Evolutionary conservation across 2,329 filamentous ascomycete species (phyloP), one percentile per base, ranked within the genome.

Genomic region (Hypoxylon sp.): DNA sequence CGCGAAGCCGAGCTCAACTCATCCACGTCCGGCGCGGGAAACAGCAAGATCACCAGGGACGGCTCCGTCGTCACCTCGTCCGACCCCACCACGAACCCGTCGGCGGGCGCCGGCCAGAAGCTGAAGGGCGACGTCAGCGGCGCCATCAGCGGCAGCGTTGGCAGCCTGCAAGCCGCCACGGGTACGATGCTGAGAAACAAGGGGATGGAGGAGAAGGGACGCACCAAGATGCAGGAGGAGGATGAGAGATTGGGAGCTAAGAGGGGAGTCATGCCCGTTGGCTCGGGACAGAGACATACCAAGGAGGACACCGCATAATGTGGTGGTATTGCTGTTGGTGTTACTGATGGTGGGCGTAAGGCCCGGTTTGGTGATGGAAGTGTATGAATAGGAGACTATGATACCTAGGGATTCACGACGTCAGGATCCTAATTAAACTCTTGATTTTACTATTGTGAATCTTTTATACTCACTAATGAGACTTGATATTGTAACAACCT

Each of bases 71-170:
- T 63, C 5, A 48, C 42, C 2, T 59, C 61, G 2, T 20, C 54
- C 5, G 62, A 64, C 30, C 57, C 63, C 0, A 55, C 53, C 8
- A 56, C 54, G 19, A 41, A 45, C 26, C 62, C 62, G 5, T 42
- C 56, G 7, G 60, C 59, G n/a, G 45, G 23, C n/a, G 21, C 51
- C 7, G 48, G 44, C 31, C 55, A 64, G 57, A 65, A 64, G 53
- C 56, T 65, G 32, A 63, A 61, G 45, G 63, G 63, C 36, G 61
- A 63, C 42, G 49, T 48, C 17, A 34, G 52, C 34, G 63, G 63
- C 30, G 60, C 61, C 11, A 11, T 63, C 21, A 51, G 45, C 19
- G 61, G 55, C 11, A 57, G 30, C 44, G 12, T 56, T 5, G 63
- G 63, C 15, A 63, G 60, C 31, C 9, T 60, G 27, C 61, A 65